Conservation (phyloP, 139 green algal species). For the Chlamydomonas sphaeroides region DNA sequence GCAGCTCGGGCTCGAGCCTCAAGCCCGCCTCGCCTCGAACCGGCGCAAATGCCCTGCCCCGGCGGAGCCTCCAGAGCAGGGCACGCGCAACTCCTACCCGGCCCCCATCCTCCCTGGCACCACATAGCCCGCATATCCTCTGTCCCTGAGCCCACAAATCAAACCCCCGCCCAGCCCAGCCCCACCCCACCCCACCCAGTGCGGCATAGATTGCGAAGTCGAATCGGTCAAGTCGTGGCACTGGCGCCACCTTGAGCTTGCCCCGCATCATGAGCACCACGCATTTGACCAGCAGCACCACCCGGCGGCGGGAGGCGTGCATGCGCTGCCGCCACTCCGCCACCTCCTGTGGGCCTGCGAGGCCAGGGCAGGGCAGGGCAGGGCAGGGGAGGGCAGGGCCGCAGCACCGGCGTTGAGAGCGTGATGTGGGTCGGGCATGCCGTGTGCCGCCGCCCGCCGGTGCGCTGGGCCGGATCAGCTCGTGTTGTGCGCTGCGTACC, state of each 20-base stretch:
- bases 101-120: no score
- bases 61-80: no score
- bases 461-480: neutral
- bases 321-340: slow-evolving; percentile 26
- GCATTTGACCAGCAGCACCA: slow-evolving; percentile 10
- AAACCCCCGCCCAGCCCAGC: no score
- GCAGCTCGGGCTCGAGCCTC: no score
- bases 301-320: slow-evolving; percentile 36
- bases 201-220: slow-evolving; percentile 29
- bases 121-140: no score
- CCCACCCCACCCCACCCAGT: no score
- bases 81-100: no score
- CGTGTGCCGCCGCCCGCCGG: no score
- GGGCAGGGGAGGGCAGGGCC: neutral
- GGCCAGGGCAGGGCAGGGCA: no score
- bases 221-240: slow-evolving; percentile 17
- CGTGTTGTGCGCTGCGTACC: neutral
- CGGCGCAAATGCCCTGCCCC: no score
- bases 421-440: neutral
- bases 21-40: neutral
- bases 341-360: neutral
- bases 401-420: neutral
- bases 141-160: no score
- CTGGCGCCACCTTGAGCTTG: slow-evolving; percentile 1
- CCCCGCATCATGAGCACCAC: slow-evolving; percentile 30